Evolutionary conservation across 202 grass and related monocot species (phyloP), one percentile per base, ranked within the genome.

Genomic region (Digitaria exilis): DNA sequence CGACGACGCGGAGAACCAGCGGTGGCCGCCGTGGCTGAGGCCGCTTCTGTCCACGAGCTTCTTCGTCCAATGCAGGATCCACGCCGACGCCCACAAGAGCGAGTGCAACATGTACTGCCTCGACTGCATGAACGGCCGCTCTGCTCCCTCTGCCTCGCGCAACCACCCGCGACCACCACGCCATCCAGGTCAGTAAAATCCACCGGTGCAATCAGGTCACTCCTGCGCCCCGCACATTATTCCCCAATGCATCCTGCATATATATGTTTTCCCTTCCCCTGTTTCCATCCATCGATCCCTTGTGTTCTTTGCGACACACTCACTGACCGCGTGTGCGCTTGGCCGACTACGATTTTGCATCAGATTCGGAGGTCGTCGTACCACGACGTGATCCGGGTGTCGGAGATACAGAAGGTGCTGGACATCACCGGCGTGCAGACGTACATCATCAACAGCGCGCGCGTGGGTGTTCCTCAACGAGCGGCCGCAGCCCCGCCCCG

Each of bases 41-140:
- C 92, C 95, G 68, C 78, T 98, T 77, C 92, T 98, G 88, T 30
- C 87, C 12, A 90, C 95, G 35, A 82, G 71, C 51, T 98, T 98
- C 90, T 98, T 98, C 84, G 88, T 86, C 65, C 96, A 98, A 93
- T 98, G 96, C 93, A 82, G 87, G 69, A 69, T 67, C 37, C 95
- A 98, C 82, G 83, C 78, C 0, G 90, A 87, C 57, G 86, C 82
- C 39, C 92, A 91, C 84, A 97, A 93, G 84, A 88, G 90, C 61
- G 95, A 95, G 85, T 95, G 95, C 84, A 98, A 98, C 87, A 95
- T 95, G 95, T 98, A 90, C 84, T 98, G 95, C 84, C 90, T 98
- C 69, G 92, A 95, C 66, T 98, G 95, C 85, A 68, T 86, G 82
- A 76, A 88, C 75, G 95, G 90, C 73, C 90, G 30, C 92, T 98